Evolutionary conservation across 2,329 filamentous ascomycete species (phyloP), one percentile per base, ranked within the genome.

Genomic region (Calonectria pteridis): DNA sequence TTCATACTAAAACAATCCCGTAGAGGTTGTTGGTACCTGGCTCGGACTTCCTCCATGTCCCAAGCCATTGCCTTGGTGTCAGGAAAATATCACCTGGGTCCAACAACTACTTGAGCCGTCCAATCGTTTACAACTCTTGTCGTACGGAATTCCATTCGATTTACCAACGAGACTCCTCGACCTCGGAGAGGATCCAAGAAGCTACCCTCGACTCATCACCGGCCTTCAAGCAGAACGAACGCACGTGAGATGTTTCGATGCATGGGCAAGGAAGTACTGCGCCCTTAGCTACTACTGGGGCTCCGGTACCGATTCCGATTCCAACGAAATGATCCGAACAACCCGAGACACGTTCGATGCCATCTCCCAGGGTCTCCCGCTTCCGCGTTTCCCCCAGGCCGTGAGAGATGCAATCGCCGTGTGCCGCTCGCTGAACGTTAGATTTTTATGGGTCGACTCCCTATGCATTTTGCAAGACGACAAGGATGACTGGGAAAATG

Each of bases 261-360:
- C 23, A 18, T 62, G 55, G 55, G 23, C 55, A 16, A 62, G 55
- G 18, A 62, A 62, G 6, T 62, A 62, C 33, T 62, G 55, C 2
- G 55, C 55, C 35, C 35, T 62, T 9, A 62, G 55, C 5, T 62
- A 62, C n/a, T 62, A 35, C n/a, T 62, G 55, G 55, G 55, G 55
- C 3, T 10, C n/a, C 3, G 43, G 23, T 11, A n/a, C n/a, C 43
- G 43, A 46, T 13, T 4, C 16, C 14, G 31, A 20, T 28, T 35
- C 37, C 26, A 33, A n/a, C 6, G 6, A 40, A 23, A 26, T 37
- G 55, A 10, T 40, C 7, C 37, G 37, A 9, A 62, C 55, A 11
- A 62, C 55, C 9, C n/a, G 33, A n/a, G 33, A 62, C 9, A 62
- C 55, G 3, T 40, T 23, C 6, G 55, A 26, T 26, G n/a, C 37